Percentiles rank a stretch among this genome's conserved stretches.
These are phyloP conservation scores for Magnaporthales sp. DNA, from an alignment of 2,329 filamentous ascomycete genomes.

Conservation along the genomic window DNA sequence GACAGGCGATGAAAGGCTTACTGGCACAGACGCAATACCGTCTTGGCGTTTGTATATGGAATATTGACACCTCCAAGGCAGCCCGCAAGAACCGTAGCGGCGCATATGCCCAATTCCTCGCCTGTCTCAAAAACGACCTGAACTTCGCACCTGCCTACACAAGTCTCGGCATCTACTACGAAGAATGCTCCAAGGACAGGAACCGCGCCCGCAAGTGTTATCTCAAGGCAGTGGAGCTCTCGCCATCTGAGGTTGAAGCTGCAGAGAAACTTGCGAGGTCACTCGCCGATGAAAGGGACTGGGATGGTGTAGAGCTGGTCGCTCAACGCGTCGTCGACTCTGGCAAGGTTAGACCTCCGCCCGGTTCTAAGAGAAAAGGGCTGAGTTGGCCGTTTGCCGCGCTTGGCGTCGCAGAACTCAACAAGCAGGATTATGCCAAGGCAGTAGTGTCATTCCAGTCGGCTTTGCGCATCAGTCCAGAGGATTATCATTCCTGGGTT, in stretches of 20 bases:
- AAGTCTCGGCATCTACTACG: constrained; percentile 81
- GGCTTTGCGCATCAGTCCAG: constrained; percentile 71
- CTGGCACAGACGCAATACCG: constrained; percentile 80
- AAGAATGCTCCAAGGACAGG: constrained; percentile 82
- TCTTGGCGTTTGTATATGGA: constrained; percentile 81
- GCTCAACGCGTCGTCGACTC: constrained; percentile 87
- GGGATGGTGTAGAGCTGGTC: constrained; percentile 92
- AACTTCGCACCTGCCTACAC: constrained; percentile 89
- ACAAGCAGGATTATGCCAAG: constrained; percentile 82
- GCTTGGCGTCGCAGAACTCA: constrained; percentile 86
- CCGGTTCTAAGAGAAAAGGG: constrained; percentile 86
- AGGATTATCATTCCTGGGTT: constrained; percentile 93
- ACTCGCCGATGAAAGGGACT: constrained; percentile 86
- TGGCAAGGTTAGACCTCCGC: constrained; percentile 82
- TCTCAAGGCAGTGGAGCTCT: constrained; percentile 92
- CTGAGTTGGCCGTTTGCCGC: constrained; percentile 96
- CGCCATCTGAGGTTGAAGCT: constrained; percentile 73
- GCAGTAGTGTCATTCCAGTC: constrained; percentile 89
- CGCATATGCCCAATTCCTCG: constrained; percentile 76
- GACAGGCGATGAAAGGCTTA: constrained; percentile 56
- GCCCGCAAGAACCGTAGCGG: constrained; percentile 74
- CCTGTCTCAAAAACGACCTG: constrained; percentile 75
- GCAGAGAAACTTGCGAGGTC: constrained; percentile 78
- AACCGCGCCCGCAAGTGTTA: constrained; percentile 86
- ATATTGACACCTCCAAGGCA: constrained; percentile 62